Conservation (phyloP, 2,329 filamentous ascomycete species). For the Xylaria arbuscula region DNA sequence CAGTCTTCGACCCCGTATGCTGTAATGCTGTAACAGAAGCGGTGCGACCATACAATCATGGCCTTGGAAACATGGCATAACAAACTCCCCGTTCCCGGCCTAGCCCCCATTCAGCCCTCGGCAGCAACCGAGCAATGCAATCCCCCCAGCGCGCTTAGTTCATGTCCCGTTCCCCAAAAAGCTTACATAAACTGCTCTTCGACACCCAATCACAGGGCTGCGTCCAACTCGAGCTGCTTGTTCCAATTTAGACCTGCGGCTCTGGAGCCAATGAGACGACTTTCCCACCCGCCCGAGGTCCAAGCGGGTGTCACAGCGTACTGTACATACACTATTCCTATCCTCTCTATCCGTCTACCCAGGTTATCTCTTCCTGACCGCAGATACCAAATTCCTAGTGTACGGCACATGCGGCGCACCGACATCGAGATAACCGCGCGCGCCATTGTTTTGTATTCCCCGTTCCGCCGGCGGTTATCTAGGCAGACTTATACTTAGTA, state of each 20-base stretch:
- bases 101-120: constrained; percentile 21
- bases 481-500: neutral
- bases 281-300: constrained; percentile 3
- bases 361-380: no score
- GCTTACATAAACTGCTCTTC: constrained; percentile 3
- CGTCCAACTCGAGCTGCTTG: neutral
- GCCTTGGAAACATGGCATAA: neutral
- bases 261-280: constrained; percentile 19
- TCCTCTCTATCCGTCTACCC: no score
- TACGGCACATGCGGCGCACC: no score
- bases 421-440: no score
- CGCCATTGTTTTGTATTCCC: no score
- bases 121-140: constrained; percentile 21
- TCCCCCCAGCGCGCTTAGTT: constrained; percentile 33
- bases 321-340: no score
- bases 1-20: no score
- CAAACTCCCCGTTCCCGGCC: neutral
- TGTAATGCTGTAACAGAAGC: no score
- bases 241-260: constrained; percentile 25
- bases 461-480: no score
- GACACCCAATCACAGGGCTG: neutral
- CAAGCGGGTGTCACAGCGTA: neutral
- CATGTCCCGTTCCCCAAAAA: neutral
- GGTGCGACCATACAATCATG: neutral
- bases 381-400: neutral